Base-by-base conservation (phyloP, 1,284 basidiomycete species). In the Neonothopanus nambi region DNA sequence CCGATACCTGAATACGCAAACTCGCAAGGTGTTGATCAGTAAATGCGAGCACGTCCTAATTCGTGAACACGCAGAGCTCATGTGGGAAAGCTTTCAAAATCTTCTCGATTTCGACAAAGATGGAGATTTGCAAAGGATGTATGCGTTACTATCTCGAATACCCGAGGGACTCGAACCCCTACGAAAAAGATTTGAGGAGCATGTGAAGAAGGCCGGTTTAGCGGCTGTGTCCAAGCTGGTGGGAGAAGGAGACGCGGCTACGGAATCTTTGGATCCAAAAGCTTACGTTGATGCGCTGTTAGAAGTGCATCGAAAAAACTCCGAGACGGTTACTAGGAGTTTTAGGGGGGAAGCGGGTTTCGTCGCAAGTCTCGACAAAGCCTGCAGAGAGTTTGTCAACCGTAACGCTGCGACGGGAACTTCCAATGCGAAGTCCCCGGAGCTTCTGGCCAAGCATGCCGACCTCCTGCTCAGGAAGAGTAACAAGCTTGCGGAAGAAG, bases 361-460 rank as follows among this genome's bases (percentile, higher is more conserved):
- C 70, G 91, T 94, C 38, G 95, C 95, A 0, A 91, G 91, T 65
- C 80, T 99, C 41, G 97, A 99, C 73, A 85, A 95, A 79, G 97
- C 97, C 9, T 98, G 96, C 73, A 80, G 94, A 65, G 94, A 96
- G 67, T 98, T 96, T 67, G 92, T 96, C 69, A 99, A 99, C 70
- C 81, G 87, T 45, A 99, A 99, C 70, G 86, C 89, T 54, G 95
- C 93, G 3, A 95, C 92, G 15, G 89, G 89, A 2, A 75, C 79
- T 1, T 88, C 89, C 2, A 85, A 88, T 0, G 89, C 89, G n/a
- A 94, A 91, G 70, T 95, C 92, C 2, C 96, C 97, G 3, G 97
- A 99, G 67, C 75, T 99, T 51, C 81, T 99, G 45, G 95, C 96
- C 28, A 95, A 92, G 72, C 93, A 98, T 65, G 87, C 93, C 23